Conservation (phyloP, 768 basidiomycete genomes). For the Lepiota brunneoincarnata region DNA sequence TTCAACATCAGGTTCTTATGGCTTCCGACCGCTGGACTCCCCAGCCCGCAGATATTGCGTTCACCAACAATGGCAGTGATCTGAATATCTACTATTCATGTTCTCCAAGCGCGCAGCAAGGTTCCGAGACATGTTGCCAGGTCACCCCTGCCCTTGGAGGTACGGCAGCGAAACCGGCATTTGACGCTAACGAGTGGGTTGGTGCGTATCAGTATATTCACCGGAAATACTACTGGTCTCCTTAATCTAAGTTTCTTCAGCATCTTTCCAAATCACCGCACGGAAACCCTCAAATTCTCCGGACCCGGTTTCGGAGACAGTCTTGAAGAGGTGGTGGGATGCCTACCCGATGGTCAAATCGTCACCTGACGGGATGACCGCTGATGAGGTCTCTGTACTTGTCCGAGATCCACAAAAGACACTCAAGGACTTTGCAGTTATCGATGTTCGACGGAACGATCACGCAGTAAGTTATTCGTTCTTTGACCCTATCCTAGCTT, state of each 20-base stretch:
- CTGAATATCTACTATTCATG: constrained; percentile 32
- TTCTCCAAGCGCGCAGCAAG: background rate
- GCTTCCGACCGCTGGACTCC: too few relatives aligned
- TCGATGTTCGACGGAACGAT: constrained; percentile 51
- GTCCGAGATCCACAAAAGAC: constrained; percentile 19
- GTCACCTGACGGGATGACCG: constrained; percentile 26
- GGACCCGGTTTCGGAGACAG: constrained; percentile 15
- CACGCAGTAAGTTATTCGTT: constrained; percentile 32
- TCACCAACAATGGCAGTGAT: constrained; percentile 40
- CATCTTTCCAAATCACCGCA: constrained; percentile 47
- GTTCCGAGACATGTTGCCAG: constrained; percentile 4
- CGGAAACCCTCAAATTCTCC: constrained; percentile 25
- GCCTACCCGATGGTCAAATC: constrained; percentile 44
- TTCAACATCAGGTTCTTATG: background rate
- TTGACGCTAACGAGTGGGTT: constrained; percentile 43
- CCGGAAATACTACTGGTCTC: background rate
- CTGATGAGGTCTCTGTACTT: constrained; percentile 36
- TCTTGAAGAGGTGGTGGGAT: constrained; percentile 51
- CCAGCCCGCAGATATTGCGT: constrained; percentile 30
- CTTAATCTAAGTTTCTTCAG: constrained; percentile 20
- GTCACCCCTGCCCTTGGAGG: constrained; percentile 14
- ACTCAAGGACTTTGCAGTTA: constrained; percentile 32
- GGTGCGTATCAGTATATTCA: constrained; percentile 26
- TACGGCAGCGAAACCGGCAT: constrained; percentile 4
- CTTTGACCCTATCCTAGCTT: background rate